These are phyloP conservation scores for Benincasa hispida DNA, from an alignment of 306 rosid genomes.

Conservation along the genomic window DNA sequence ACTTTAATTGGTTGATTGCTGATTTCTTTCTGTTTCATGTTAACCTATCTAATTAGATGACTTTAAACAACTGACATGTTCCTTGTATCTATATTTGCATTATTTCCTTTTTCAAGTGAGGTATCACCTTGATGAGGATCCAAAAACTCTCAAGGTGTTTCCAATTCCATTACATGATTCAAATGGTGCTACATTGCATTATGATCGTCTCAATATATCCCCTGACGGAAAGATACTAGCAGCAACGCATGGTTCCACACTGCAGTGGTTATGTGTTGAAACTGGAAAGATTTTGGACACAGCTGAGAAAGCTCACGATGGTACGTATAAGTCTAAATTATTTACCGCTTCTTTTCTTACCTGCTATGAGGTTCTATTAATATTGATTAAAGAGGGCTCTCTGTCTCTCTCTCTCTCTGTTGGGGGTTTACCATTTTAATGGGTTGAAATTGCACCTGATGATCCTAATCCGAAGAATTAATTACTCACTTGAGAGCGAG, in stretches of 20 bases:
- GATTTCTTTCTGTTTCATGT: neutral
- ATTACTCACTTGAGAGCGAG: neutral
- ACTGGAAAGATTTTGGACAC: conserved; percentile 83
- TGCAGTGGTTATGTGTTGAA: conserved; percentile 84
- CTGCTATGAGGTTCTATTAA: neutral
- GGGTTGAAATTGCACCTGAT: no score
- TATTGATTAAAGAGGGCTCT: neutral
- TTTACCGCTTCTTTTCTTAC: neutral
- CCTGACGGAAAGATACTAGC: conserved; percentile 79
- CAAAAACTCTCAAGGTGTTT: conserved; percentile 82
- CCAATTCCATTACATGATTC: conserved; percentile 76
- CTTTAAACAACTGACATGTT: neutral
- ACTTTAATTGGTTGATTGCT: neutral
- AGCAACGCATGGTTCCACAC: conserved; percentile 70
- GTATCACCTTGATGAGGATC: conserved; percentile 91
- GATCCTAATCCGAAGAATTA: neutral
- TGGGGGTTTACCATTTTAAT: neutral
- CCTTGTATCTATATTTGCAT: neutral
- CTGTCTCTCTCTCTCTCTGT: neutral
- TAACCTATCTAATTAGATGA: neutral
- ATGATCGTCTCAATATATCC: conserved; percentile 73
- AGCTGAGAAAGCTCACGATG: conserved; percentile 91
- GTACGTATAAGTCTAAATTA: conserved; percentile 46
- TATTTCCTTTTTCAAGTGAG: conserved; percentile 51
- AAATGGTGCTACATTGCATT: conserved; percentile 42